Evolutionary conservation across 2,329 filamentous ascomycete species (phyloP), one percentile per base, ranked within the genome.

Genomic region (Camptophora hylomeconis): DNA sequence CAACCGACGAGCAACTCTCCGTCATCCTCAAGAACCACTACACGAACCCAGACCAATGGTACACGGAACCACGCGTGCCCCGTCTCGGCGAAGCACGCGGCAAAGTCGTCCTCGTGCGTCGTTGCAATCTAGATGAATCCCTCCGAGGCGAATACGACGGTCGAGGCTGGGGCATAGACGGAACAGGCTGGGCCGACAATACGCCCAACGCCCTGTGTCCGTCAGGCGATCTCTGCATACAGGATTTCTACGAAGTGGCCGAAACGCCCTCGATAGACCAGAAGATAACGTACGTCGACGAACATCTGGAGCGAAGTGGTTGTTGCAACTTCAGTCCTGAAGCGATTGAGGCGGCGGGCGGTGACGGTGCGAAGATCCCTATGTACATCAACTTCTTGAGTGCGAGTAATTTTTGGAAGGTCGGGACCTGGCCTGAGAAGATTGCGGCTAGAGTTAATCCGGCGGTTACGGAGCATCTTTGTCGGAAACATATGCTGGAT

Each of bases 341-440:
- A 18, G 43, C 50, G 14, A 61, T 66, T 46, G 58, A 61, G 32
- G 23, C 20, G 10, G 21, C 27, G 24, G 19, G 30, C 22, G 31
- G 17, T 27, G n/a, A n/a, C n/a, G n/a, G n/a, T n/a, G 20, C 56
- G 52, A 47, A 50, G 16, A 61, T 62, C 10, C 82, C 83, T 1
- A 67, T 94, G 42, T 92, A 80, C 46, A 61, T 95, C 54, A 98
- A 95, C 54, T 95, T 94, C 51, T 54, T 94, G 38, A 83, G 69
- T 42, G 89, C 78, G 1, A 87, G 79, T 53, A 94, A 94, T 58
- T 95, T 95, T 61, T 95, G 87, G 75, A 86, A 82, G 41, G 65
- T 77, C 1, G 74, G 72, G 31, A 93, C 84, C 54, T 98, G 89
- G 89, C 89, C 89, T 0, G 86, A 93, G 54, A 77, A 72, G 47